Base-by-base conservation (phyloP, 2,329 filamentous ascomycete genomes). In the Sporothrix curviconia region DNA sequence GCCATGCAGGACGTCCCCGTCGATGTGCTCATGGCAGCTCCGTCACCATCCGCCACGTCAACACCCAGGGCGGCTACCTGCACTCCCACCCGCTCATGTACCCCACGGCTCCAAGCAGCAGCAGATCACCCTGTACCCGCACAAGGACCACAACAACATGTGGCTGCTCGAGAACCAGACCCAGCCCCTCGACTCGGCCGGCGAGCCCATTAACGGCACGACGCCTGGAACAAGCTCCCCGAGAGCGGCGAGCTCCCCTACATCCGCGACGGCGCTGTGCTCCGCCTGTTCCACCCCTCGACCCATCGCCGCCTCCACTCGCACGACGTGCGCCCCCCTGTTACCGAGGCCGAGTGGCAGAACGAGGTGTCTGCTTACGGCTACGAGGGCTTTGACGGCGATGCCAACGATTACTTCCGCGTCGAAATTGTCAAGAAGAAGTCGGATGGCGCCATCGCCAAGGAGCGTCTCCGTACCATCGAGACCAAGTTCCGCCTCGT, bases 71-170 rank as follows among this genome's bases (percentile, higher is more conserved):
- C 66, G 94, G 94, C 56, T 99, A 99, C 71, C 82, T 99, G 55
- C 94, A 99, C 75, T 97, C 94, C 7, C 94, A 99, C 72, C 84
- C 85, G 66, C 87, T 96, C 69, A 99, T 99, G 94, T 99, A 97
- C 70, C 94, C 94, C 3, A 90, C 85, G 8, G 94, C 64, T 96
- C 91, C 80, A 95, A 96, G 78, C 95, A 99, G 75, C 94, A 99
- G 72, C 94, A 99, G 71, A 90, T 99, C 66, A 99, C 94, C 1
- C 83, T 99, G 3, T 99, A 99, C 68, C 94, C 94, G 7, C 94
- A 99, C 81, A 97, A 97, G 80, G 94, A 99, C 67, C 90, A 96
- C 70, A 99, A 99, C 81, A 99, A 99, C 70, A 66, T 95, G 57
- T 99, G 90, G 84, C 74, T 96, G 36, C 70, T 97, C 58, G 94